Evolutionary conservation across 202 grass and related monocot genomes (phyloP).

Genomic region (Hordeum pubiflorum): DNA sequence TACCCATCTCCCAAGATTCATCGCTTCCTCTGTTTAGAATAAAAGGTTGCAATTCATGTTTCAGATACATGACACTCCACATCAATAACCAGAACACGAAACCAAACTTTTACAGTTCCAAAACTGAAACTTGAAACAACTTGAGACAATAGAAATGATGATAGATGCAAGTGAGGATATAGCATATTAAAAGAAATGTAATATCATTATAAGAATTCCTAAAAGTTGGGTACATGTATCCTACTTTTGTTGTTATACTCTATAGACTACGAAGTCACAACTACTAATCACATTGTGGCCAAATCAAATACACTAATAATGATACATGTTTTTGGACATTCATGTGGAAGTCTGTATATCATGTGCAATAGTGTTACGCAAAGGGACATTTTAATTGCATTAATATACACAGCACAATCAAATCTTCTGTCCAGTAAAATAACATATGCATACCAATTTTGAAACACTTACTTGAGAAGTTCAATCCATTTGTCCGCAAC

Average conservation of each 20-base stretch:
- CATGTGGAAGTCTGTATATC: neutral
- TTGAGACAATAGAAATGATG: neutral
- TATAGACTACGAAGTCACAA: neutral
- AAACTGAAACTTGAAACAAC: neutral
- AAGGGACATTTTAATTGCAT: conserved; percentile 13
- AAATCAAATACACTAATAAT: neutral
- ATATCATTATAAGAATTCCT: neutral
- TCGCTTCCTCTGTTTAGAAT: conserved; percentile 53
- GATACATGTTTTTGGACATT: neutral
- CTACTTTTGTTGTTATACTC: neutral
- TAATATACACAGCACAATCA: neutral
- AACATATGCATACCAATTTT: neutral
- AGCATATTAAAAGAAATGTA: neutral
- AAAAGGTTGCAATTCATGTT: neutral
- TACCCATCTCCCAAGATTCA: conserved; percentile 75
- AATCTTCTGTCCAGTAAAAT: conserved; percentile 13
- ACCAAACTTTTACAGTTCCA: neutral
- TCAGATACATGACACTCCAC: neutral
- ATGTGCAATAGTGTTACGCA: neutral
- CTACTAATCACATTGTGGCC: neutral
- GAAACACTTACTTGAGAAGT: conserved; percentile 73
- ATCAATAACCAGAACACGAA: neutral
- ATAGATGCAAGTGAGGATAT: neutral
- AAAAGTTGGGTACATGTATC: neutral
- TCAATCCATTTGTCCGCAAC: conserved; percentile 99